These are phyloP conservation scores for Botrytis hyacinthi DNA, from an alignment of 2,329 filamentous ascomycete species.

Conservation along the genomic window DNA sequence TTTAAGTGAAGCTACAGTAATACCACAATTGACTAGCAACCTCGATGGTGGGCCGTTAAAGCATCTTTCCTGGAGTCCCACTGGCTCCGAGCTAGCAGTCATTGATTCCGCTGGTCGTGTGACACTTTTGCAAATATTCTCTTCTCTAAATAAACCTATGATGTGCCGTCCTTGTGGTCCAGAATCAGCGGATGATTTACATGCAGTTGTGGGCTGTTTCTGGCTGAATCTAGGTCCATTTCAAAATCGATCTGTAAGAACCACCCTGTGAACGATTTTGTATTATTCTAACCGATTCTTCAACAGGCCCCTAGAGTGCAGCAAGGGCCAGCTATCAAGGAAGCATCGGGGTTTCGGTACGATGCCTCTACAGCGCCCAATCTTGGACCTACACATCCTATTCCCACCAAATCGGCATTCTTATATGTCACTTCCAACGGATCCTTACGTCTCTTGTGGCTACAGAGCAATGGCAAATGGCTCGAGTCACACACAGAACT, in stretches of 20 bases:
- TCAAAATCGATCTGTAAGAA: slow-evolving; percentile 34
- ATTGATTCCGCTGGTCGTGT: slow-evolving; percentile 78
- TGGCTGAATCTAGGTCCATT: slow-evolving; percentile 60
- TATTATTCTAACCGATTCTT: background rate
- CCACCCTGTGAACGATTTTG: background rate
- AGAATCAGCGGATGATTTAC: slow-evolving; percentile 72
- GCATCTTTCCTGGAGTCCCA: slow-evolving; percentile 77
- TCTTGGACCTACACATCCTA: slow-evolving; percentile 71
- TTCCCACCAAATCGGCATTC: slow-evolving; percentile 68
- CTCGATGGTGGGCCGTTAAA: slow-evolving; percentile 65
- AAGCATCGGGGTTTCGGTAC: slow-evolving; percentile 63
- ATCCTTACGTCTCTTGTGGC: slow-evolving; percentile 71
- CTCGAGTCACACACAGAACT: slow-evolving; percentile 72
- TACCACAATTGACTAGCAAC: slow-evolving; percentile 59
- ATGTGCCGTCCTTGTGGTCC: slow-evolving; percentile 59
- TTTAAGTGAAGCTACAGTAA: slow-evolving; percentile 67
- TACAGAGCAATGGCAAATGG: slow-evolving; percentile 70
- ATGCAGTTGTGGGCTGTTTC: slow-evolving; percentile 76
- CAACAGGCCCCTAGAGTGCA: slow-evolving; percentile 42
- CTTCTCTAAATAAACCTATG: slow-evolving; percentile 70
- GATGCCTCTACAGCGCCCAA: slow-evolving; percentile 64
- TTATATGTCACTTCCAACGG: slow-evolving; percentile 75
- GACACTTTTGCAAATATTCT: slow-evolving; percentile 67
- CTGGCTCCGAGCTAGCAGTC: slow-evolving; percentile 76
- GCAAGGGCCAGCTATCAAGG: slow-evolving; percentile 63